Evolutionary conservation across 768 basidiomycete species (phyloP), one percentile per base, ranked within the genome.

Genomic region (Pisolithus albus): DNA sequence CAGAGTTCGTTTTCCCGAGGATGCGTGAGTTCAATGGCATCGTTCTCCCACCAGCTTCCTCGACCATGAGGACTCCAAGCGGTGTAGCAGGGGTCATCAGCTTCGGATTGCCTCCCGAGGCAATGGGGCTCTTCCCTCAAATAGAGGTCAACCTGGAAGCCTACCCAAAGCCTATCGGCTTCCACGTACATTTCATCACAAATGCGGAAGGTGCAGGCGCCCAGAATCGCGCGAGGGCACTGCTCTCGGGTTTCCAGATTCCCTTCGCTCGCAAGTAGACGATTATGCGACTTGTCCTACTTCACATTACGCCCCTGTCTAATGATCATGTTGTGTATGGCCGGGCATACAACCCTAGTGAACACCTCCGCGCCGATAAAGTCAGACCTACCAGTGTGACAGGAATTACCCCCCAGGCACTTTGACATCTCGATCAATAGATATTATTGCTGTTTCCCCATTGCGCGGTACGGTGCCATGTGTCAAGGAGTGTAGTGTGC

Each of bases 1-100:
- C 84, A 61, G 92, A 97, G 62, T 96, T 97, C 62, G 95, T 99
- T 52, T 73, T 97, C n/a, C 95, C 95, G 1, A 83, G 95, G 19
- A 68, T 96, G 48, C 81, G 93, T 61, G 94, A 97, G 62, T 99
- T 92, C 72, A 74, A 77, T 10, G 96, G 95, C 26, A 63, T 99
- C 56, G 66, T 80, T 4, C 73, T 99, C 18, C 90, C 91, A n/a
- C 79, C 84, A 5, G 72, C 83, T 11, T 83, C 83, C 1, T 75
- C 80, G n/a, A 83, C 79, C 36, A 72, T 79, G 39, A 80, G 84
- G 56, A 86, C 84, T 1, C 84, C 90, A 1, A 83, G 81, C 50
- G 82, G 84, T 1, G 88, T 90, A 2, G 78, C 87, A 0, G 94
- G 96, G 47, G 91, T 95, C 18, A 88, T 97, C 47, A 82, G 84